Base-by-base conservation (phyloP, 2,329 filamentous ascomycete species). In the Botrytis cinerea region DNA sequence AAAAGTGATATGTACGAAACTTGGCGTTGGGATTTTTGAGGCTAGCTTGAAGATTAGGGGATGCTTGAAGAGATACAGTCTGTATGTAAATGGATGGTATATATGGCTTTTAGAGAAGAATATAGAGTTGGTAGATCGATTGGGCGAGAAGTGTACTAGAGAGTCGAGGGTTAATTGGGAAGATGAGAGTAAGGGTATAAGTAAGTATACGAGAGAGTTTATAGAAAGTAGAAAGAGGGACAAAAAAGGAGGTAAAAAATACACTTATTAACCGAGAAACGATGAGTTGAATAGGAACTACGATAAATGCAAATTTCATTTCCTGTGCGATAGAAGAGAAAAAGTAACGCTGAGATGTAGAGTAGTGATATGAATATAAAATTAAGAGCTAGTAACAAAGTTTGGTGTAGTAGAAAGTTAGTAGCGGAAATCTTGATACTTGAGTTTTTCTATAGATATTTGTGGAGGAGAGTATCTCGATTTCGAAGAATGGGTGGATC, bases 321-420 rank as follows among this genome's bases (percentile, higher is more conserved):
- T 51, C 10, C 2, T n/a, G 10, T 51, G 2, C 6, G 10, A 1
- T 2, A 51, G 10, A 51, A n/a, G 10, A 43, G 14, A 12, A 2
- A 22, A 8, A 10, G 20, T 48, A 48, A 9, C 22, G 9, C 8
- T 48, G 46, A 25, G 46, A 25, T 48, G 8, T 10, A 9, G 46
- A 51, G 46, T 1, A n/a, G 2, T 4, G 25, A n/a, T 51, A 0
- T 6, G 25, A 8, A n/a, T n/a, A 1, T 14, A 5, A 4, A 25
- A 14, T n/a, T 14, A 12, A n/a, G 10, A 3, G 22, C 0, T 2
- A 2, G 6, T n/a, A 7, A 6, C 1, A 14, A 5, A 2, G 10
- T n/a, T 5, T 25, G 2, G 0, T 51, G 10, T n/a, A 12, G 4
- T 12, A n/a, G 22, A 4, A 51, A 14, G 1, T n/a, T 51, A 12